Evolutionary conservation across 176 grass and related monocot species (phyloP), one percentile per base, ranked within the genome.

Genomic region (Luzula sylvatica): DNA sequence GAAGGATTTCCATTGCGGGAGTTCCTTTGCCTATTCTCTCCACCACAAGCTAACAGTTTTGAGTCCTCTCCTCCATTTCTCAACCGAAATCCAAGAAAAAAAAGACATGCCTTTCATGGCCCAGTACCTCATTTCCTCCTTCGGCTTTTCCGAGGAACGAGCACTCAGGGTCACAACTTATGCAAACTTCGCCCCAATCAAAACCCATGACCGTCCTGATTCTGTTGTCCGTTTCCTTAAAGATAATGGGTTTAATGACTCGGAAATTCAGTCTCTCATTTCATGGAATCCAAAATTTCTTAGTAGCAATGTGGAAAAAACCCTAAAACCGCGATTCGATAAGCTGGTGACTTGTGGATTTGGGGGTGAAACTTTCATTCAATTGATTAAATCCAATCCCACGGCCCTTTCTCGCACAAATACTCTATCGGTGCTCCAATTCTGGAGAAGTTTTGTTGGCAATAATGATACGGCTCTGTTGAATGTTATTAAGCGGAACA

Each of bases 61-160:
- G 8, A 1, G 8, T 20, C 18, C 46, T 20, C 7, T 21, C 46
- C 46, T 20, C 17, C 14, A 17, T 50, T 22, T 50, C 16, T 23
- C 47, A 22, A 50, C 47, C 17, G 20, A 50, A 50, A 3, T 22
- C 23, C 23, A 27, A 8, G 23, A 53, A 14, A n/a, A n/a, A n/a
- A 6, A 27, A 5, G 11, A 53, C 14, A 25, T 53, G 1, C 50
- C 50, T 14, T 53, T 53, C 21, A 28, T 53, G 2, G 23, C 50
- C 3, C 50, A 26, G 11, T 26, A 27, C 55, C 77, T 80, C 23
- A n/a, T n/a, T n/a, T n/a, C n/a, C n/a, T n/a, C n/a, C n/a, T n/a
- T n/a, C n/a, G n/a, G n/a, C n/a, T n/a, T n/a, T n/a, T n/a, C n/a
- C n/a, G n/a, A n/a, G n/a, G n/a, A n/a, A n/a, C n/a, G n/a, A n/a